Evolutionary conservation across 176 grass and related monocot species (phyloP).

Genomic region (Zoysia japonica): DNA sequence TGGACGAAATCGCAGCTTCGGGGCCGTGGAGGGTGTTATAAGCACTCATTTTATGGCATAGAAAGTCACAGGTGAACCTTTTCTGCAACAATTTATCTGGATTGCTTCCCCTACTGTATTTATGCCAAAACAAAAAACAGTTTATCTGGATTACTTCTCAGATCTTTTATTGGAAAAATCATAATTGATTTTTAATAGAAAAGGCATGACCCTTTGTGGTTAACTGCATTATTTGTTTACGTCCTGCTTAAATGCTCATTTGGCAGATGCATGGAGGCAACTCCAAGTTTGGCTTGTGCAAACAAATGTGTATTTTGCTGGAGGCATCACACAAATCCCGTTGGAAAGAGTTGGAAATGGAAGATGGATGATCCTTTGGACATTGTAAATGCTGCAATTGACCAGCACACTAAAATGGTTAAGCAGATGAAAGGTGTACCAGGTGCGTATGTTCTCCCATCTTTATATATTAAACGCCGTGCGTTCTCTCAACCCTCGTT

Average conservation of each 20-base stretch:
- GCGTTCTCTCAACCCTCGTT: too few species aligned
- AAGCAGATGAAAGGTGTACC: conserved; percentile 99
- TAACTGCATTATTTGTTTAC: neutral
- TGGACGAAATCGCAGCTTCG: conserved; percentile 97
- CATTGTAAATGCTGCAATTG: conserved; percentile 80
- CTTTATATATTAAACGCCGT: too few species aligned
- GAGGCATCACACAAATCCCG: conserved; percentile 99
- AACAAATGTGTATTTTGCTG: conserved; percentile 99
- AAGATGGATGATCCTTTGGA: conserved; percentile 95
- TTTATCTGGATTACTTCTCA: neutral
- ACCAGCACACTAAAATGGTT: conserved; percentile 94
- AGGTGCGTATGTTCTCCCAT: conserved; percentile 47
- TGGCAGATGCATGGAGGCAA: conserved; percentile 93
- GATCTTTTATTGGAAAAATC: neutral
- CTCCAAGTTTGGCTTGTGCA: conserved; percentile 98
- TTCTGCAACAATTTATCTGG: neutral
- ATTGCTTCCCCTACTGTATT: neutral
- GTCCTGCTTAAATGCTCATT: conserved; percentile 37
- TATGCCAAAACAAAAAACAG: neutral
- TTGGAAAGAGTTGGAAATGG: conserved; percentile 96
- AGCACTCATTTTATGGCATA: conserved; percentile 98
- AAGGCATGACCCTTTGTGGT: neutral
- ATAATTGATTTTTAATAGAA: neutral
- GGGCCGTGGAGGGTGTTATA: conserved; percentile 96
- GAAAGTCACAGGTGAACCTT: conserved; percentile 85